Evolutionary conservation across 805 yeast species (phyloP).

Genomic region (Kodamaea nitidulidarum): DNA sequence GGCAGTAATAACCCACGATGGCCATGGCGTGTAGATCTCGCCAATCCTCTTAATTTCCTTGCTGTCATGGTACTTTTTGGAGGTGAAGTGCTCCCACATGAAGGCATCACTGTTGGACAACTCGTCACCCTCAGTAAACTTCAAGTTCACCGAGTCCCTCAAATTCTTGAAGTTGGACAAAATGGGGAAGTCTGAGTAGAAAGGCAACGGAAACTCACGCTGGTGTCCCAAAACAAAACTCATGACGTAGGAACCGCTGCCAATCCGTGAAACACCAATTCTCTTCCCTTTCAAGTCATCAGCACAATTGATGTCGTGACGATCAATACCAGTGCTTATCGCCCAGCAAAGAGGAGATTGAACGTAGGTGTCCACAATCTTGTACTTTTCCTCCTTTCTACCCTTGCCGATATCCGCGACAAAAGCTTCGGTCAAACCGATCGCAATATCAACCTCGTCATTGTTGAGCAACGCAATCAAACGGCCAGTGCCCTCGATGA

Average conservation of each 20-base stretch:
- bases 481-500: conserved; percentile 85
- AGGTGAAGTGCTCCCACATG: conserved; percentile 95
- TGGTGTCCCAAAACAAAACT: conserved; percentile 74
- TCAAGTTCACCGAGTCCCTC: conserved; percentile 71
- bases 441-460: conserved; percentile 68
- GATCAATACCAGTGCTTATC: conserved; percentile 65
- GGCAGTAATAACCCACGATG: conserved; percentile 82
- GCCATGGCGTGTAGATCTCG: conserved; percentile 93
- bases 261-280: conserved; percentile 82
- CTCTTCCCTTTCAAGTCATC: conserved; percentile 54
- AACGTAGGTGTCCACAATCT: conserved; percentile 78
- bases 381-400: conserved; percentile 45
- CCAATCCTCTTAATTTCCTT: conserved; percentile 81
- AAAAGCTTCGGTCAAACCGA: conserved; percentile 90
- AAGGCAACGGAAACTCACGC: conserved; percentile 49
- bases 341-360: conserved; percentile 89
- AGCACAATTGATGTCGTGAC: conserved; percentile 51
- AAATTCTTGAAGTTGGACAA: conserved; percentile 68
- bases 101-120: conserved; percentile 62
- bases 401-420: conserved; percentile 79
- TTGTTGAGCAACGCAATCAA: conserved; percentile 67
- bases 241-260: conserved; percentile 91
- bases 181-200: conserved; percentile 50
- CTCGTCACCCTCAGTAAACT: conserved; percentile 13
- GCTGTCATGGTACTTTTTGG: conserved; percentile 76